These are phyloP conservation scores for Exophiala sp. DNA, from an alignment of 2,329 filamentous ascomycete genomes.

Conservation along the genomic window DNA sequence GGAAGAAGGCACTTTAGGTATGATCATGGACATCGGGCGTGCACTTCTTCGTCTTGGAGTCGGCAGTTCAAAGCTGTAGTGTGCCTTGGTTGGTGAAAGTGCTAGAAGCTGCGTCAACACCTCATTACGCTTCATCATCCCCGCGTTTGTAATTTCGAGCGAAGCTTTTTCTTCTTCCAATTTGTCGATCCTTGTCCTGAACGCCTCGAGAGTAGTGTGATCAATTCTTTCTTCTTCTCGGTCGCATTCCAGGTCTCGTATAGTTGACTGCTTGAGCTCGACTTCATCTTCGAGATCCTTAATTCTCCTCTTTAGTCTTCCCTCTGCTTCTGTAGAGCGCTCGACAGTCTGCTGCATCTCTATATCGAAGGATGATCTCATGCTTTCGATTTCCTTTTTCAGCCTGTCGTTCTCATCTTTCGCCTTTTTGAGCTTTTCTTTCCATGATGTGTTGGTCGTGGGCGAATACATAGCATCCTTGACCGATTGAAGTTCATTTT, in stretches of 20 bases:
- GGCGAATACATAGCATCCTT: slow-evolving; percentile 43
- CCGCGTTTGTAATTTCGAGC: slow-evolving; percentile 34
- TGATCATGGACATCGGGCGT: slow-evolving; percentile 32
- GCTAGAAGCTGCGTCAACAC: slow-evolving; percentile 37
- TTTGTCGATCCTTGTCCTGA: slow-evolving; percentile 30
- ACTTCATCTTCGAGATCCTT: slow-evolving; percentile 33
- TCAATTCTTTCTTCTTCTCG: slow-evolving; percentile 30
- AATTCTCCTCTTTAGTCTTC: slow-evolving; percentile 32
- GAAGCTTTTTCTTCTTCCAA: slow-evolving; percentile 32
- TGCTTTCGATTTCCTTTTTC: slow-evolving; percentile 33
- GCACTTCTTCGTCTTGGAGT: slow-evolving; percentile 25
- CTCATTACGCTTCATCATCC: slow-evolving; percentile 35
- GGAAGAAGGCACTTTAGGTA: slow-evolving; percentile 30
- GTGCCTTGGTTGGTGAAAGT: slow-evolving; percentile 32
- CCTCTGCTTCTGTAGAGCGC: slow-evolving; percentile 31
- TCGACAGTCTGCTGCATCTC: slow-evolving; percentile 34
- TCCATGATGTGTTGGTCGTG: slow-evolving; percentile 24
- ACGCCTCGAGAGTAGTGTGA: slow-evolving; percentile 22
- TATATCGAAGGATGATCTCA: slow-evolving; percentile 34
- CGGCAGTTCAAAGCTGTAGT: slow-evolving; percentile 21
- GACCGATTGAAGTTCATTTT: slow-evolving; percentile 42
- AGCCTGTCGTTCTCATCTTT: slow-evolving; percentile 34
- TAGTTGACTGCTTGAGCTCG: slow-evolving; percentile 31
- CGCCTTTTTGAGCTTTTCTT: slow-evolving; percentile 30
- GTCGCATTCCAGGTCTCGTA: slow-evolving; percentile 34